Evolutionary conservation across 78 protist species (phyloP).

Genomic region (Ministeria vibrans): DNA sequence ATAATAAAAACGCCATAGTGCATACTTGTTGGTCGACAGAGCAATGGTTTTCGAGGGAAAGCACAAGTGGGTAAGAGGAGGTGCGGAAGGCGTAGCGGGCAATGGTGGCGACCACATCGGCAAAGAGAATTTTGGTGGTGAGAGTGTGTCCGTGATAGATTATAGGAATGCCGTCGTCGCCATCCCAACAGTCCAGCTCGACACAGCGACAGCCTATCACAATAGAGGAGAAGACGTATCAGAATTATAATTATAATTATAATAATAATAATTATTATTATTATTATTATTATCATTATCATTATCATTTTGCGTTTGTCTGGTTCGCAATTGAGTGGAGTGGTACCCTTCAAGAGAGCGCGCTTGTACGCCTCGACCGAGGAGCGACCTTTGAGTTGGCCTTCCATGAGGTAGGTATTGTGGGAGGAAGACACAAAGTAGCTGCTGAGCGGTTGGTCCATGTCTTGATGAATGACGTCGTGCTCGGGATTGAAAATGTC

Average conservation of each 20-base stretch:
- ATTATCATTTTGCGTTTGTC: too few relatives aligned
- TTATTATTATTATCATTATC: too few relatives aligned
- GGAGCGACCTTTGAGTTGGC: conserved; percentile 15
- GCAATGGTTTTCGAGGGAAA: conserved; percentile 67
- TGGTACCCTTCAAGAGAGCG: conserved; percentile 16
- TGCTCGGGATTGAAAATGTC: too few relatives aligned
- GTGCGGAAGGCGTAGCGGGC: not conserved
- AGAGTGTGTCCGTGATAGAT: conserved; percentile 76
- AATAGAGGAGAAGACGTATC: too few relatives aligned
- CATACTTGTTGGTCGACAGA: not conserved
- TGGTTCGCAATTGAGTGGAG: too few relatives aligned
- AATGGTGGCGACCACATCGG: conserved; percentile 17
- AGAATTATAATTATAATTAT: too few relatives aligned
- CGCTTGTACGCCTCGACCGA: conserved; percentile 51
- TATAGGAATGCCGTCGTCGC: conserved; percentile 66
- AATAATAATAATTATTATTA: too few relatives aligned
- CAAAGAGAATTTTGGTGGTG: conserved; percentile 53
- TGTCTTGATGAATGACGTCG: conserved; percentile 59
- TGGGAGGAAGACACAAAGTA: conserved; percentile 75
- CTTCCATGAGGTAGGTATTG: conserved; percentile 67
- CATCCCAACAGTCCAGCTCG: conserved; percentile 82
- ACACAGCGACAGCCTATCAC: conserved; percentile 53
- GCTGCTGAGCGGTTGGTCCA: conserved; percentile 47
- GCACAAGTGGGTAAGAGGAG: conserved; percentile 66
- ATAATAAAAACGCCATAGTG: not conserved